phyloP scores from a whole-genome alignment of 208 protist species.

The Angomonas desouzai region DNA sequence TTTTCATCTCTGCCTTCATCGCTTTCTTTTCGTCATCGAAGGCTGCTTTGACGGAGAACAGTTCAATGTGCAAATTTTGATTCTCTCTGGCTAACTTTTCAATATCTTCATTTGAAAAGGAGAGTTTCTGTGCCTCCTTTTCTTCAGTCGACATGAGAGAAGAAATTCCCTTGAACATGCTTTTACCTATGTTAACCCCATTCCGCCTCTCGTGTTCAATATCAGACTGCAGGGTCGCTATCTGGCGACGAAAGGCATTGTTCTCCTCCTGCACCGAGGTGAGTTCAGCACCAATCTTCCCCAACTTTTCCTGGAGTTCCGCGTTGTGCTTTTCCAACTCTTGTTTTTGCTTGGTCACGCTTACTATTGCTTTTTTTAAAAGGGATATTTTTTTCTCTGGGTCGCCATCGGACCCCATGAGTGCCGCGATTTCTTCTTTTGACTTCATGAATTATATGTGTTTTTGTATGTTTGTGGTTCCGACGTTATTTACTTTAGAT shows the following conservation, averaged over 20 bases:
- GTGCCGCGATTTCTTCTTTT: conserved; percentile 51
- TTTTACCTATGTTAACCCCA: conserved; percentile 46
- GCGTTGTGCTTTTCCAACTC: conserved; percentile 50
- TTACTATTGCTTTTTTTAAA: conserved; percentile 78
- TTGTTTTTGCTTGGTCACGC: conserved; percentile 80
- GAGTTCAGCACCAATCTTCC: conserved; percentile 31
- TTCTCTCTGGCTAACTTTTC: conserved; percentile 1
- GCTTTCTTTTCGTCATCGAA: neutral
- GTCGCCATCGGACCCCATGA: conserved; percentile 74
- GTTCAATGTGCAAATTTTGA: conserved; percentile 9
- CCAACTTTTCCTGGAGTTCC: conserved; percentile 52
- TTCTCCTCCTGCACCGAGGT: conserved; percentile 41
- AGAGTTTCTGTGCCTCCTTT: conserved; percentile 1
- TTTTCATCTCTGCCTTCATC: neutral
- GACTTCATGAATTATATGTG: conserved; percentile 30
- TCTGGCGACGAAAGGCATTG: conserved; percentile 28
- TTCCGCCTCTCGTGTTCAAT: conserved; percentile 41
- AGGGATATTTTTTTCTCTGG: conserved; percentile 76
- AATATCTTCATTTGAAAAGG: neutral
- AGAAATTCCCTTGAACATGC: conserved; percentile 66
- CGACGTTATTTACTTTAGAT: too few species aligned
- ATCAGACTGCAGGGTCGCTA: conserved; percentile 43
- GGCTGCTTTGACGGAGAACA: neutral
- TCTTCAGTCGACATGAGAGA: conserved; percentile 57
- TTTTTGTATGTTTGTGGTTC: too few species aligned